These are phyloP conservation scores for Salix purpurea DNA, from an alignment of 345 rosid species.

Conservation along the genomic window DNA sequence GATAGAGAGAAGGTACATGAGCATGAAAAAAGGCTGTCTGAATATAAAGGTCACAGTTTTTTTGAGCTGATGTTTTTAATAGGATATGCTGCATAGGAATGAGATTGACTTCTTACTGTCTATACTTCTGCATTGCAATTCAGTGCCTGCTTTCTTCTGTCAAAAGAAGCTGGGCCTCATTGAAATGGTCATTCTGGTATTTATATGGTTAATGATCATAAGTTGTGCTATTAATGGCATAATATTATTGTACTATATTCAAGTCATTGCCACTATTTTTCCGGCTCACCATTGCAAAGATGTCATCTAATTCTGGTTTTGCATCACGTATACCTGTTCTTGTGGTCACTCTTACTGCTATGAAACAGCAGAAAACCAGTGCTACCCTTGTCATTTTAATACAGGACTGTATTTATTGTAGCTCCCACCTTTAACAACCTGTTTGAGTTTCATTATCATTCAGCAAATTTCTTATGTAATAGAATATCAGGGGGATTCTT, in stretches of 20 bases:
- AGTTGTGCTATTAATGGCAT: background rate
- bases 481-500: background rate
- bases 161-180: background rate
- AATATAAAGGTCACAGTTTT: background rate
- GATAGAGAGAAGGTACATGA: background rate
- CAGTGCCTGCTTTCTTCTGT: background rate
- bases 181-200: background rate
- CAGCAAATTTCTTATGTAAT: background rate
- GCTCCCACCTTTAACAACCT: background rate
- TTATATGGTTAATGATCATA: background rate
- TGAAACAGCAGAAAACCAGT: background rate
- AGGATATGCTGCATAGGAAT: background rate
- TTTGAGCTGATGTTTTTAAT: background rate
- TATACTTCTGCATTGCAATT: background rate
- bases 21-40: background rate
- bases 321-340: background rate
- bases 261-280: background rate
- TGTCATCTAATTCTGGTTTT: background rate
- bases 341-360: background rate
- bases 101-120: background rate
- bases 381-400: background rate
- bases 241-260: background rate
- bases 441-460: background rate
- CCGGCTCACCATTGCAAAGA: background rate
- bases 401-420: background rate